Percentiles rank a stretch among this genome's conserved stretches.
These are phyloP conservation scores for Cicer bijugum DNA, from an alignment of 306 rosid species.

Conservation along the genomic window DNA sequence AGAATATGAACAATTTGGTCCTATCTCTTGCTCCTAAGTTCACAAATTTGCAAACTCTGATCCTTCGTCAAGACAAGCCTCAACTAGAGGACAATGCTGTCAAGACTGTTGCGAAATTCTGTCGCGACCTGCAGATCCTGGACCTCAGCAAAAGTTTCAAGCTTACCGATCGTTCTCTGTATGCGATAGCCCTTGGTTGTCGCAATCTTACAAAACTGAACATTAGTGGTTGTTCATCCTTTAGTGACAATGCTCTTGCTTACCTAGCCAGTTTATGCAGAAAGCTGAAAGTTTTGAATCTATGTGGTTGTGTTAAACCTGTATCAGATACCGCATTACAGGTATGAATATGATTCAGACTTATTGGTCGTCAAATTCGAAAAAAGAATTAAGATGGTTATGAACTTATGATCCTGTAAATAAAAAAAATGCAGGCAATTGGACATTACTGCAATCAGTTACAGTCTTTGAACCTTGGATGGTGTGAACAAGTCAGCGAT, in stretches of 20 bases:
- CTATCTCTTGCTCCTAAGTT: conserved; percentile 78
- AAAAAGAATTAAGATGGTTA: conserved; percentile 15
- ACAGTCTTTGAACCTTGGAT: conserved; percentile 80
- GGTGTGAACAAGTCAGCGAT: conserved; percentile 84
- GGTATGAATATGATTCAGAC: conserved; percentile 49
- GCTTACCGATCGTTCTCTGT: conserved; percentile 74
- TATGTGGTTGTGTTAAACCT: conserved; percentile 79
- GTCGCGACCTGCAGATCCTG: conserved; percentile 77
- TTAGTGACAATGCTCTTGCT: conserved; percentile 74
- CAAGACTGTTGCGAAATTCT: conserved; percentile 66
- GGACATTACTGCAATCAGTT: conserved; percentile 72
- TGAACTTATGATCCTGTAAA: conserved; percentile 4
- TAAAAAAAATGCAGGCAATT: conserved; percentile 65
- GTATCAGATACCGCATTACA: conserved; percentile 78
- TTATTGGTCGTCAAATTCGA: not conserved
- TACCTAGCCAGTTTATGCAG: conserved; percentile 66
- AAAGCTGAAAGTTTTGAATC: conserved; percentile 68
- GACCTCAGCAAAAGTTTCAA: conserved; percentile 95
- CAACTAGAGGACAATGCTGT: conserved; percentile 84
- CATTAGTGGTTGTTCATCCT: conserved; percentile 81
- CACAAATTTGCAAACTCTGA: conserved; percentile 67
- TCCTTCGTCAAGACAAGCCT: conserved; percentile 80
- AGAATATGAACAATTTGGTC: conserved; percentile 85
- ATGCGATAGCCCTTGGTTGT: conserved; percentile 74
- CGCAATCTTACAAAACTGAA: conserved; percentile 63